Base-by-base conservation (phyloP, 179 eudicot species). In the Camellia oleifera region DNA sequence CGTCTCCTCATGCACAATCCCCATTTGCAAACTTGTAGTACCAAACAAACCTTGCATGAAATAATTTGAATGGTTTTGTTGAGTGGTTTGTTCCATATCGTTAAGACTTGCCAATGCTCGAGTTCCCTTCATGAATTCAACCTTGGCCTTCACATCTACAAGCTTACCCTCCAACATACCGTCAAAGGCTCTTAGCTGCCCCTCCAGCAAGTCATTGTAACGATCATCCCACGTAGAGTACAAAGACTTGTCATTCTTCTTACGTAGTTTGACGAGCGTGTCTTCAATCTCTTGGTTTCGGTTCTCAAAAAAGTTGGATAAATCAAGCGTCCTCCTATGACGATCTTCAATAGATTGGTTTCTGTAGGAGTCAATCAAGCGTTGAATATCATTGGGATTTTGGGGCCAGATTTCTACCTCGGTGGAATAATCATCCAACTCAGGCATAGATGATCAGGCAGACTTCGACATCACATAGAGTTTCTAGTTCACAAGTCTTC, bases 211-310 rank as follows among this genome's bases (percentile, higher is more conserved):
- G 23, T 48, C 12, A 20, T 62, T 23, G 18, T 61, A 81, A 0
- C 79, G 54, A 5, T 73, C 73, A 53, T 80, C 81, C 83, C 81
- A 80, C 0, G 78, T 77, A 7, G 86, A 13, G 70, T 77, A 83
- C 56, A 4, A 58, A 5, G 67, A 53, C 75, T 75, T 48, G 58
- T 52, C 67, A 26, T 80, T 77, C 52, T 23, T 72, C 63, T 80
- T 73, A 3, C 80, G 58, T 10, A 79, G 83, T 61, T 77, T 80
- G 18, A 18, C 67, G 0, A 77, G 26, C 0, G 12, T 26, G n/a
- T 66, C 68, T 56, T 83, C 48, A 1, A 72, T 26, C 40, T 64
- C 66, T 61, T 58, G 42, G 71, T 45, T 81, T 66, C 62, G 68
- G 13, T 80, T 69, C 50, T 80, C 63, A 3, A 77, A 80, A 10